Percentiles rank a stretch among this genome's conserved stretches.
Evolutionary conservation across 208 protist genomes (phyloP).

Genomic region (Trypanosoma mega): DNA sequence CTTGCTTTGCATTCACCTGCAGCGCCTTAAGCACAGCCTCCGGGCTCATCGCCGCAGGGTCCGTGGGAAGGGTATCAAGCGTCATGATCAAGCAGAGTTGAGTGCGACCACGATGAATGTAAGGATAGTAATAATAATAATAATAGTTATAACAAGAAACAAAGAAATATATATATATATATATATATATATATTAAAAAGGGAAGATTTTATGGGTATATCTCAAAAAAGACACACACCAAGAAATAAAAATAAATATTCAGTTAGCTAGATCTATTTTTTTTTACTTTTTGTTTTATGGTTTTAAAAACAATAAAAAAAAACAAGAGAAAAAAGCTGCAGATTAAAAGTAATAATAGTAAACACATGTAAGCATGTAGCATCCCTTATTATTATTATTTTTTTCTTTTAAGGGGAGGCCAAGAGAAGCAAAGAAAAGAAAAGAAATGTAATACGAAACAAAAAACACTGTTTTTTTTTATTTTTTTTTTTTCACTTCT

Average conservation of each 20-base stretch:
- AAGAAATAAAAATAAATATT: too few relatives aligned
- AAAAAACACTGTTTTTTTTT: not conserved
- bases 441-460: not conserved
- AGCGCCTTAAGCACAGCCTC: conserved; percentile 16
- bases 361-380: not conserved
- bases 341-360: conserved; percentile 12
- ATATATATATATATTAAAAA: too few relatives aligned
- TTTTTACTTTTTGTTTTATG: not conserved
- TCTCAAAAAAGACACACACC: too few relatives aligned
- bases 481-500: not conserved
- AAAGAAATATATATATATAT: not conserved
- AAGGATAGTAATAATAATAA: not conserved
- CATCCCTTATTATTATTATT: not conserved
- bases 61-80: conserved; percentile 11
- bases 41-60: conserved; percentile 19
- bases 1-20: conserved; percentile 24
- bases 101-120: not conserved
- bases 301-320: not conserved
- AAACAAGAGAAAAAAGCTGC: not conserved
- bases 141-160: not conserved
- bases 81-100: conserved; percentile 1
- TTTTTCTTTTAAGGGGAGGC: not conserved
- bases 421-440: not conserved
- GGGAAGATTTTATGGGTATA: too few relatives aligned
- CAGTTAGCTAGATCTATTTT: not conserved